Evolutionary conservation across 1,284 basidiomycete species (phyloP).

Genomic region (Coniophora puteana): DNA sequence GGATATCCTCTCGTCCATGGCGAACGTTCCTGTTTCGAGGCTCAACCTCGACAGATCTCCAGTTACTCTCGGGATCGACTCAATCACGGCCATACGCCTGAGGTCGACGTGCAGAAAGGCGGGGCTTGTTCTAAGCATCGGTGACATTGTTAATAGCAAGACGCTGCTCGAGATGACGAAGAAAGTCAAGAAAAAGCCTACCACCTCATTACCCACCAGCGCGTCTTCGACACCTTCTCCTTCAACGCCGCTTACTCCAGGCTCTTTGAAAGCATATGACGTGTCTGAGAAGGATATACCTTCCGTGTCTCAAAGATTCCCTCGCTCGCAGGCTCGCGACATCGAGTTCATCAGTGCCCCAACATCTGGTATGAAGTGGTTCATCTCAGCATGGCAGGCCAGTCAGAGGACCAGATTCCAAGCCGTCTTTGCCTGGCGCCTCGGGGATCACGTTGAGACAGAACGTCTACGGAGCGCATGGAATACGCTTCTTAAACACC

Average conservation of each 20-base stretch:
- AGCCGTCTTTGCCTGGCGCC: conserved; percentile 39
- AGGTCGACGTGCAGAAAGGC: conserved; percentile 34
- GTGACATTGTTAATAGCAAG: conserved; percentile 38
- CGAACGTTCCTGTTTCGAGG: conserved; percentile 16
- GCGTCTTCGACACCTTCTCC: conserved; percentile 5
- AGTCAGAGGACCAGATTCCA: conserved; percentile 41
- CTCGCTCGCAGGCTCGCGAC: conserved; percentile 11
- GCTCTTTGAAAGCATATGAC: not conserved
- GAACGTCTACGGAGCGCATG: conserved; percentile 33
- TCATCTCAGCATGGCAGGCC: conserved; percentile 42
- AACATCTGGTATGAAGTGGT: conserved; percentile 25
- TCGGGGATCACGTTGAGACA: conserved; percentile 29
- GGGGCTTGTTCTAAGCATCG: conserved; percentile 33
- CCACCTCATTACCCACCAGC: not conserved
- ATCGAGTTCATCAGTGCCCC: conserved; percentile 11
- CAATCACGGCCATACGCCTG: conserved; percentile 48
- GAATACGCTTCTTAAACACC: conserved; percentile 31
- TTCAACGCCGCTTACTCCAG: not conserved
- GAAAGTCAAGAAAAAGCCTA: conserved; percentile 10
- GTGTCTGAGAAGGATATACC: conserved; percentile 13
- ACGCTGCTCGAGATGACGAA: conserved; percentile 34
- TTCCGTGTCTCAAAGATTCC: conserved; percentile 14
- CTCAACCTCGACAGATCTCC: conserved; percentile 32
- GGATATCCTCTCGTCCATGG: conserved; percentile 20
- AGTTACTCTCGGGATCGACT: conserved; percentile 45